These are phyloP conservation scores for Striga hermonthica DNA, from an alignment of 305 asterid species.

Conservation along the genomic window DNA sequence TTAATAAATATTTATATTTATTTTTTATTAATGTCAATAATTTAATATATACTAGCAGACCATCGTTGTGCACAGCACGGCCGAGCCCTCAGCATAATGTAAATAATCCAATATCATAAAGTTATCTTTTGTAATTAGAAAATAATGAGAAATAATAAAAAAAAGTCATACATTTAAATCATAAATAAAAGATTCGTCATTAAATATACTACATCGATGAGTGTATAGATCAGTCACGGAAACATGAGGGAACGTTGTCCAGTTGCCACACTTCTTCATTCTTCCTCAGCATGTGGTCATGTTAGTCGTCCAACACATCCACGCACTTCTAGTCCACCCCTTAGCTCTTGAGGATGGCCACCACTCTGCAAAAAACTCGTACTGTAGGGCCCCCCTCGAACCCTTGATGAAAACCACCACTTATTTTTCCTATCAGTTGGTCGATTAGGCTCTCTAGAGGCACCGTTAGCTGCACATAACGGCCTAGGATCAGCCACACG, in stretches of 20 bases:
- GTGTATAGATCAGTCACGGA: constrained; percentile 77
- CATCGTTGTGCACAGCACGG: too few relatives aligned
- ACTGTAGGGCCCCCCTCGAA: constrained; percentile 73
- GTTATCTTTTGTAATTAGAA: too few relatives aligned
- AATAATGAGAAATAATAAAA: too few relatives aligned
- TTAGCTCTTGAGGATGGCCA: constrained; percentile 68
- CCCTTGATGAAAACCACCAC: constrained; percentile 98
- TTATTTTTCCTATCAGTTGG: constrained; percentile 80
- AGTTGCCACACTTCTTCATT: constrained; percentile 82
- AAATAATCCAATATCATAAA: too few relatives aligned
- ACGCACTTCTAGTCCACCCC: constrained; percentile 82
- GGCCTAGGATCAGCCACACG: constrained; percentile 83
- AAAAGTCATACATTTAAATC: too few relatives aligned
- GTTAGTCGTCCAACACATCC: constrained; percentile 83
- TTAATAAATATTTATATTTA: too few relatives aligned
- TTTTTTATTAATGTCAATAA: too few relatives aligned
- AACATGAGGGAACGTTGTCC: constrained; percentile 95
- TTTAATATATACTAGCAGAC: too few relatives aligned
- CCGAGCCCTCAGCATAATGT: too few relatives aligned
- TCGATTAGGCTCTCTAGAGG: constrained; percentile 76
- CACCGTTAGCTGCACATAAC: constrained; percentile 66
- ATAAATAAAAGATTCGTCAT: too few relatives aligned
- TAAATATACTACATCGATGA: constrained; percentile 86
- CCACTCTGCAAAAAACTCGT: constrained; percentile 94
- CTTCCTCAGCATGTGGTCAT: constrained; percentile 76